These are phyloP conservation scores for Annulohypoxylon maeteangense DNA, from an alignment of 495 filamentous ascomycete genomes.

Conservation along the genomic window DNA sequence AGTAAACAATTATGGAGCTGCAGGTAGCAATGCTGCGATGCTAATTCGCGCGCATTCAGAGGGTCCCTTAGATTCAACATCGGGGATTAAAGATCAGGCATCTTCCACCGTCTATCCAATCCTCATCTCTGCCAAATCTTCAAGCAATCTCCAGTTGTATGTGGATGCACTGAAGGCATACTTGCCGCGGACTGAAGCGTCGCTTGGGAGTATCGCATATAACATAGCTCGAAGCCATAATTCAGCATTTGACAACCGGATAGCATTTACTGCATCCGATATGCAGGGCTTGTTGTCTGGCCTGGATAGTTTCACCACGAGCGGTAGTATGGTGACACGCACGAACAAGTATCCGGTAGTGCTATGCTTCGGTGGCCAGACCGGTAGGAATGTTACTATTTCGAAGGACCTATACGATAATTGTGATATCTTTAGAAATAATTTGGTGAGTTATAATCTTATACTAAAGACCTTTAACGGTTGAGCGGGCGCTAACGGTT, in stretches of 20 bases:
- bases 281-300: not conserved
- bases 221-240: not conserved
- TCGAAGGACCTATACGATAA: conserved; percentile 4
- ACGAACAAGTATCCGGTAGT: not conserved
- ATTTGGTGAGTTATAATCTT: not conserved
- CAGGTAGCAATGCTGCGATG: not conserved
- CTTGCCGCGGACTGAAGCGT: not conserved
- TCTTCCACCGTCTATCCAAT: not conserved
- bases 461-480: not conserved
- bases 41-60: not conserved
- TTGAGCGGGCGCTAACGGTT: not conserved
- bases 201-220: not conserved
- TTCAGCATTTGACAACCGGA: not conserved
- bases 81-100: not conserved
- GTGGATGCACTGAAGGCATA: not conserved
- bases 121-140: not conserved
- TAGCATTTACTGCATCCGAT: not conserved
- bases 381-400: not conserved
- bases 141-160: not conserved
- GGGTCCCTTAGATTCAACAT: not conserved
- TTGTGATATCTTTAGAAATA: not conserved
- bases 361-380: conserved; percentile 6
- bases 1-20: conserved; percentile 3
- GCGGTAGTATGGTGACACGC: not conserved
- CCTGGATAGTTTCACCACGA: not conserved